Evolutionary conservation across 2,329 filamentous ascomycete genomes (phyloP).

Genomic region (Cytospora piceicola): DNA sequence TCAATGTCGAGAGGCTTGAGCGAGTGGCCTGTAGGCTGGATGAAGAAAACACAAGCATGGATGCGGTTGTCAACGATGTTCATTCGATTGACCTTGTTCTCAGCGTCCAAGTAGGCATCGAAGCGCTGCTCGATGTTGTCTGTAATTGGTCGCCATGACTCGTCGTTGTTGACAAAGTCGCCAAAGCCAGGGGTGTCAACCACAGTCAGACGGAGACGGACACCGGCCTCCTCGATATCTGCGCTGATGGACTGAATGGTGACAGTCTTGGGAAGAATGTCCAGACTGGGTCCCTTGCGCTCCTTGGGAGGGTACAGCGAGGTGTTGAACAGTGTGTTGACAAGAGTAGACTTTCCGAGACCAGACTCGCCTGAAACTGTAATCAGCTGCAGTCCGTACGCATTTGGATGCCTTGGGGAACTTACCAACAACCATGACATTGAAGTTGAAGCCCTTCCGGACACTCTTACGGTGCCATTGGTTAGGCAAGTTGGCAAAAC

Average conservation of each 20-base stretch:
- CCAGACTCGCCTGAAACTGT: constrained; percentile 84
- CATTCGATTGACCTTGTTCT: constrained; percentile 99
- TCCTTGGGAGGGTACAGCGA: constrained; percentile 98
- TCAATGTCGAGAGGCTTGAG: constrained; percentile 98
- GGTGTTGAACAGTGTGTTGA: constrained; percentile 99
- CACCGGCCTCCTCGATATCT: constrained; percentile 97
- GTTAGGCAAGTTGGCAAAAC: constrained; percentile 97
- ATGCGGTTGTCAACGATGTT: constrained; percentile 99
- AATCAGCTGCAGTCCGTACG: background rate
- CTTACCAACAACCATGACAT: constrained; percentile 99
- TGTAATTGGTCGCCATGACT: constrained; percentile 98
- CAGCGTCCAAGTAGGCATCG: constrained; percentile 96
- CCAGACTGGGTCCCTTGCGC: constrained; percentile 94
- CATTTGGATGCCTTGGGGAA: constrained; percentile 14
- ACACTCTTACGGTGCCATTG: constrained; percentile 99
- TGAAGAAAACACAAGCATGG: constrained; percentile 99
- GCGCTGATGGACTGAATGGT: constrained; percentile 93
- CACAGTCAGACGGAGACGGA: constrained; percentile 92
- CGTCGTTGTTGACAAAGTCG: constrained; percentile 99
- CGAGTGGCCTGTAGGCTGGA: constrained; percentile 97
- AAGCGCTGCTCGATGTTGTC: constrained; percentile 99
- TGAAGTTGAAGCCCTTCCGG: constrained; percentile 99
- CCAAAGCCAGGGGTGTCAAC: constrained; percentile 98
- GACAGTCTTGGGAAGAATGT: constrained; percentile 98
- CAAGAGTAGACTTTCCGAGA: constrained; percentile 96